Evolutionary conservation across 208 protist species (phyloP), one percentile per base, ranked within the genome.

Genomic region (Crithidia acanthocephali): DNA sequence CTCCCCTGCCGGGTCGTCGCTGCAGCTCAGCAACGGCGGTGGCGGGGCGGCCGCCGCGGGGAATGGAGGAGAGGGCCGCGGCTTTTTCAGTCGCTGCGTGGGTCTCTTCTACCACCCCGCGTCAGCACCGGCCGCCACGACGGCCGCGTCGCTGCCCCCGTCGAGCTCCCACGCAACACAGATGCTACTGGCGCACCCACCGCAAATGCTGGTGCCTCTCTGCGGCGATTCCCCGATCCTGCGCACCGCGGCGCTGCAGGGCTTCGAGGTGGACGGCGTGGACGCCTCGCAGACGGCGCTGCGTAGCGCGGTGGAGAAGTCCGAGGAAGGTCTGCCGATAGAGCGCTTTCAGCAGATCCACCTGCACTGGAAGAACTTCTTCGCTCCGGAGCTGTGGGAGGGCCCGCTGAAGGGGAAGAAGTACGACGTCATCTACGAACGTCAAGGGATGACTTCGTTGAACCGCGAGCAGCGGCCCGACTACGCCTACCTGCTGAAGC

Each of bases 351-450:
- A 58, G 2, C 72, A 67, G 27, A 75, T 97, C 28, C 87, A 91
- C 48, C 68, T 95, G 32, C 88, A 93, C 74, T 90, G 74, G 80
- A 70, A 67, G 4, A 83, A 97, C 73, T 85, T 97, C 44, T 97
- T 97, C 61, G 69, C 87, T 0, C 79, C 89, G 1, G 83, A 89
- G 71, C 62, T 97, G 58, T 97, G 92, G 90, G 65, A 91, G 32
- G 80, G 73, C 13, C 56, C 82, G n/a, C 61, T 93, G 57, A 57
- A 62, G 33, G 71, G 63, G 10, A 74, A 72, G 58, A 80, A 76
- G 62, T 95, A 86, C 74, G 92, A 97, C 65, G 61, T 95, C 55
- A 97, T 97, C 65, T 95, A 97, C 60, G 92, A 97, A 68, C 86
- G 89, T 1, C 89, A 97, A 67, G 89, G 83, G 32, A 90, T 97